Conservation (phyloP, 1,139 yeast genomes). For the Nakaseomyces nivariensis region DNA sequence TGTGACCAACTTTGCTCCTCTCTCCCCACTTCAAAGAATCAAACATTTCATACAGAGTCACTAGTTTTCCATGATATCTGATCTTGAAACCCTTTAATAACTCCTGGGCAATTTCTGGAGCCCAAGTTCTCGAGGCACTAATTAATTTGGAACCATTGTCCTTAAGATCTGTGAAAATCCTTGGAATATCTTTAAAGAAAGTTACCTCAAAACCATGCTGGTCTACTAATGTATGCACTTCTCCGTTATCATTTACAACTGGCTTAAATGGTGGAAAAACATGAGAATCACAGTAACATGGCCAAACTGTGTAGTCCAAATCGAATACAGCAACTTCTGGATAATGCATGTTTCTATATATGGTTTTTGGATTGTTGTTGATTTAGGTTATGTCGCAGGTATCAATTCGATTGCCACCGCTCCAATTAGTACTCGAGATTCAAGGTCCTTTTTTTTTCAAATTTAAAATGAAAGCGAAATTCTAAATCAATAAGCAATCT, state of each 20-base stretch:
- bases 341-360: conserved; percentile 20
- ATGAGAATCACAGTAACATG: conserved; percentile 45
- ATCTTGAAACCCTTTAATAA: conserved; percentile 38
- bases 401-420: no score
- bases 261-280: conserved; percentile 37
- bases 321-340: conserved; percentile 57
- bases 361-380: no score
- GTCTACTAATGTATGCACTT: conserved; percentile 33
- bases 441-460: not conserved
- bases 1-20: conserved; percentile 45
- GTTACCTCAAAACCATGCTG: conserved; percentile 37
- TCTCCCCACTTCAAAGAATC: conserved; percentile 53
- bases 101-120: conserved; percentile 46
- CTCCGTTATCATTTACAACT: conserved; percentile 18
- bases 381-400: no score
- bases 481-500: no score
- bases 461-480: no score
- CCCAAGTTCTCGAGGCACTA: conserved; percentile 54
- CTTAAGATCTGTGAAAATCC: conserved; percentile 39
- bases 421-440: not conserved
- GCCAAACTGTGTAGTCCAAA: conserved; percentile 58
- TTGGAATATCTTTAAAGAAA: conserved; percentile 44
- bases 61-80: conserved; percentile 27
- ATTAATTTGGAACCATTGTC: conserved; percentile 37
- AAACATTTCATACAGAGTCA: conserved; percentile 29